phyloP scores from a whole-genome alignment of 441 rosid species.

The Gossypium trilobum region DNA sequence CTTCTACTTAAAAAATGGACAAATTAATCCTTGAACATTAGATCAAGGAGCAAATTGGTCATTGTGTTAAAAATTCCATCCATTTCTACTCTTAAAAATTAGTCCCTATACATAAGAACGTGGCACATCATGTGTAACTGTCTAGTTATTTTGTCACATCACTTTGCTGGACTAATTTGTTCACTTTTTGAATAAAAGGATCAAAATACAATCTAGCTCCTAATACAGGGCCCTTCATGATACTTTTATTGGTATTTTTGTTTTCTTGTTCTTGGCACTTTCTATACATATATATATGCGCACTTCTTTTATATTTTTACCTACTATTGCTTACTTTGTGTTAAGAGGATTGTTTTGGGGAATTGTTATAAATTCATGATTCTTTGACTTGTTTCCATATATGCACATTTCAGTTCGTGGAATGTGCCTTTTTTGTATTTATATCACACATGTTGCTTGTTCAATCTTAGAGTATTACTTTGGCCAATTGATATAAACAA shows the following conservation, averaged over 20 bases:
- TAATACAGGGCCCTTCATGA: too few species aligned
- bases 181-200: too few species aligned
- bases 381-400: neutral
- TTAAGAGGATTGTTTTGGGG: neutral
- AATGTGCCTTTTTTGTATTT: neutral
- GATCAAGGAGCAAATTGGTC: too few species aligned
- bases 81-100: too few species aligned
- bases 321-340: neutral
- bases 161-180: too few species aligned
- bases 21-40: too few species aligned
- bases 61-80: too few species aligned
- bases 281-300: neutral
- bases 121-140: too few species aligned
- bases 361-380: neutral
- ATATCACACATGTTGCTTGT: neutral
- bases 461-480: neutral
- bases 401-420: neutral
- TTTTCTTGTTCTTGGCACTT: neutral
- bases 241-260: neutral
- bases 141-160: too few species aligned
- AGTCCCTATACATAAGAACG: too few species aligned
- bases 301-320: slow-evolving; percentile 1
- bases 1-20: too few species aligned
- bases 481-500: slow-evolving; percentile 10
- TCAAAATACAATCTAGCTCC: too few species aligned